phyloP scores from a whole-genome alignment of 306 rosid species.

The Malus asiatica region DNA sequence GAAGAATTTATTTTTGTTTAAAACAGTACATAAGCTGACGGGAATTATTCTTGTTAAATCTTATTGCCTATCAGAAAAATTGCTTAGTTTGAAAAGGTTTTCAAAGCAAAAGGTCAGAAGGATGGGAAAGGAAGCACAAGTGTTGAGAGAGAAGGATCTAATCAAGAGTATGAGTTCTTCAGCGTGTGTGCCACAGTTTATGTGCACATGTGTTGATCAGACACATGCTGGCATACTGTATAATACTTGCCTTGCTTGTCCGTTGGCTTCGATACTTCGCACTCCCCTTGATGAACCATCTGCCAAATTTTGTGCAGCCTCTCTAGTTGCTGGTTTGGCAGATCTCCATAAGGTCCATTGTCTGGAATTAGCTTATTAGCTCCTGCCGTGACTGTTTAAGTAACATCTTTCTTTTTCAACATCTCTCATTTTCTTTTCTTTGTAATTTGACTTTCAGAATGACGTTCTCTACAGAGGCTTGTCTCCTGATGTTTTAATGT shows the following conservation, averaged over 20 bases:
- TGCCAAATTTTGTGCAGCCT: constrained; percentile 65
- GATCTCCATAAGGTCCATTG: constrained; percentile 75
- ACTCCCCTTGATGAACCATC: constrained; percentile 70
- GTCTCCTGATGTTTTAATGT: constrained; percentile 76
- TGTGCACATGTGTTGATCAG: constrained; percentile 68
- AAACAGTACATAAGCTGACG: constrained; percentile 28
- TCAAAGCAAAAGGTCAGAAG: constrained; percentile 69
- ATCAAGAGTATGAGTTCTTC: constrained; percentile 55
- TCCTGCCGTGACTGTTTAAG: background rate
- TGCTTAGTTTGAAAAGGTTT: constrained; percentile 78
- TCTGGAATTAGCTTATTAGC: constrained; percentile 10
- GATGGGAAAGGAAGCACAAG: constrained; percentile 80
- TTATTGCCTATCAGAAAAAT: constrained; percentile 49
- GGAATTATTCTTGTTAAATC: constrained; percentile 17
- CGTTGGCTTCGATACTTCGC: constrained; percentile 71
- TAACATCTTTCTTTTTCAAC: background rate
- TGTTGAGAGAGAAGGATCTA: constrained; percentile 71
- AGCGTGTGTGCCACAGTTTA: constrained; percentile 67
- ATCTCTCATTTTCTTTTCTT: constrained; percentile 9
- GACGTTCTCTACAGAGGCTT: constrained; percentile 93
- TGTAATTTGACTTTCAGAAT: constrained; percentile 57
- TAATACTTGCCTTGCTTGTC: constrained; percentile 70
- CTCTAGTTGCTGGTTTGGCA: constrained; percentile 61
- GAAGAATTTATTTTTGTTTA: background rate
- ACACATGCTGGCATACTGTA: constrained; percentile 66